phyloP scores from a whole-genome alignment of 148 eudicot species.

The Linanthus parryae region DNA sequence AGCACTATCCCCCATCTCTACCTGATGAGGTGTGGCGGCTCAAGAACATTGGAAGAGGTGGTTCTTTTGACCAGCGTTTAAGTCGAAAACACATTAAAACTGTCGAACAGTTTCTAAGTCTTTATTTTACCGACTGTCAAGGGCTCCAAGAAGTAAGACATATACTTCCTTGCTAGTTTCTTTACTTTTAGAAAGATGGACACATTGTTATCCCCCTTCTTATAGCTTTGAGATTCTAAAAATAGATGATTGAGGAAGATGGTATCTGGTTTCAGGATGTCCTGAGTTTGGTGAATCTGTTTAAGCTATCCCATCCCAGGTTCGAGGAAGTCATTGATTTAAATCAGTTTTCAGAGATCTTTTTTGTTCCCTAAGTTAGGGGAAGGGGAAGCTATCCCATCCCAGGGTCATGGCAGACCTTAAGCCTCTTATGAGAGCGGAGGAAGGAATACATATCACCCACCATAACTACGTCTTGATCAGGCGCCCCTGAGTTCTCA shows the following conservation, averaged over 20 bases:
- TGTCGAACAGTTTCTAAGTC: conserved; percentile 63
- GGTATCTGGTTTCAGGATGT: not conserved
- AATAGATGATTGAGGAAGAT: not conserved
- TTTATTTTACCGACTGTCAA: conserved; percentile 39
- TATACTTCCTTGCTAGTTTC: not conserved
- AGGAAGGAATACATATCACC: too few relatives aligned
- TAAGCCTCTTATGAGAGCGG: too few relatives aligned
- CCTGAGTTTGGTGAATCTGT: too few relatives aligned
- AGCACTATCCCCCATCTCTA: conserved; percentile 62
- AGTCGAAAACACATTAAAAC: conserved; percentile 36
- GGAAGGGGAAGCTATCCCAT: too few relatives aligned
- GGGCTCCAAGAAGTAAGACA: conserved; percentile 49
- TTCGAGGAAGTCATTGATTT: not conserved
- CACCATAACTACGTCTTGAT: too few relatives aligned
- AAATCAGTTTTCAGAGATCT: too few relatives aligned
- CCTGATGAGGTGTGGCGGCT: conserved; percentile 71
- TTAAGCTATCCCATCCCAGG: not conserved
- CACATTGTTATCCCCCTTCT: not conserved
- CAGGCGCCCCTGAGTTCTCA: too few relatives aligned
- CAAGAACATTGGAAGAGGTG: conserved; percentile 59
- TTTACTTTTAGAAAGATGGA: not conserved
- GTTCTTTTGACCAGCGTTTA: conserved; percentile 55
- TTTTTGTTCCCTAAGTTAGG: too few relatives aligned
- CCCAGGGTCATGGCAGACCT: too few relatives aligned
- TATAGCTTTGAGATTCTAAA: not conserved